A percentile compares a stretch with the other conserved stretches of the same genome.
These are phyloP conservation scores for Otatea glauca DNA, from an alignment of 176 grass and related monocot genomes.

Conservation along the genomic window DNA sequence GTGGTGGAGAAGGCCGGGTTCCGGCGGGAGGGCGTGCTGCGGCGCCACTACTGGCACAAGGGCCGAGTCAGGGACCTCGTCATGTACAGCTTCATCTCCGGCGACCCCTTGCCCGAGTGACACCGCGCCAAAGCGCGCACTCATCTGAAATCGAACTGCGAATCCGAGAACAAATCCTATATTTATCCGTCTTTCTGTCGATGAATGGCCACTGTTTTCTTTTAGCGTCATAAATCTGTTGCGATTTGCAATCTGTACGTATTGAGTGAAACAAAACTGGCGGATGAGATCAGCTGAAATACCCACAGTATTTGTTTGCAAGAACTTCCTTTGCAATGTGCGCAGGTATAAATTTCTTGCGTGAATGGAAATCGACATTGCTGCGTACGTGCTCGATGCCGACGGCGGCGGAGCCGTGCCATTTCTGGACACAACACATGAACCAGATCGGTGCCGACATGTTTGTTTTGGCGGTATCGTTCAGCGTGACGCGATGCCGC, in stretches of 20 bases:
- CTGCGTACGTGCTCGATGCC: not conserved
- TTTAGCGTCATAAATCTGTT: not conserved
- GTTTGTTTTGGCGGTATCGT: no score
- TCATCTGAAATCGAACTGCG: not conserved
- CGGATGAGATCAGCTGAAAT: not conserved
- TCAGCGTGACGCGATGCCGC: no score
- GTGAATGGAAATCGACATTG: not conserved
- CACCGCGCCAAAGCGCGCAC: not conserved
- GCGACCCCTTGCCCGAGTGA: slow-evolving; percentile 11
- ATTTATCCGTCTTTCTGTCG: no score
- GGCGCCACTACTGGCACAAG: slow-evolving; percentile 63
- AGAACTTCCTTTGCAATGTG: no score
- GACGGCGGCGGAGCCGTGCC: no score
- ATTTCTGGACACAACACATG: no score
- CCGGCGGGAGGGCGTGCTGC: slow-evolving; percentile 66
- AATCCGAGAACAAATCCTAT: not conserved
- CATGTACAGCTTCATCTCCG: slow-evolving; percentile 67
- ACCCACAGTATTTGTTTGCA: not conserved
- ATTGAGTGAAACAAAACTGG: not conserved
- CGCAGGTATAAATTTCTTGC: not conserved
- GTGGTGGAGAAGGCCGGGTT: slow-evolving; percentile 79
- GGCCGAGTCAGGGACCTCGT: slow-evolving; percentile 59
- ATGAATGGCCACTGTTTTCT: not conserved
- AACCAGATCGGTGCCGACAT: no score
- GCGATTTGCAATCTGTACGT: not conserved